Conservation (phyloP, 192 early-diverging fungal species). For the Podila epicladia region DNA sequence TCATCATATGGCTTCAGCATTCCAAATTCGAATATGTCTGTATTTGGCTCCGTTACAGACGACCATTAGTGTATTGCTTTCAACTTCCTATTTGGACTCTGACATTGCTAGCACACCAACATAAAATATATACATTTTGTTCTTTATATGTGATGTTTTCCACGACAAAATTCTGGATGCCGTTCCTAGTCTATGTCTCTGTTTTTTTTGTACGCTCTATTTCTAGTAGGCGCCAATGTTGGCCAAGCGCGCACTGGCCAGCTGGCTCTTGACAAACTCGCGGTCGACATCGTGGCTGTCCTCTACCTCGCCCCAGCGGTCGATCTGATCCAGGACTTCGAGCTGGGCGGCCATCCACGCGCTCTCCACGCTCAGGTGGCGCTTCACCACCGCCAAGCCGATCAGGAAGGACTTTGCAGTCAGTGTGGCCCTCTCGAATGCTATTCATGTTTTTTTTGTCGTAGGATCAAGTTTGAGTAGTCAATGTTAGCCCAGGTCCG, state of each 20-base stretch:
- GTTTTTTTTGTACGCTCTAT: neutral
- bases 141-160: neutral
- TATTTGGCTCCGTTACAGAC: no score
- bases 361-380: constrained; percentile 74
- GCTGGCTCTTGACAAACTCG: constrained; percentile 76
- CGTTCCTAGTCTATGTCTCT: neutral
- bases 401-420: constrained; percentile 92
- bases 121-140: no score
- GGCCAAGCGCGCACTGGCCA: constrained; percentile 60
- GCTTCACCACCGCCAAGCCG: constrained; percentile 86
- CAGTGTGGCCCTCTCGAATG: constrained; percentile 90
- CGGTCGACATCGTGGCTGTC: constrained; percentile 78
- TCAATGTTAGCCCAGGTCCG: no score
- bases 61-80: no score
- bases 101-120: no score
- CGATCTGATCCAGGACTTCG: constrained; percentile 88
- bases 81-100: no score
- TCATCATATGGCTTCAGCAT: no score
- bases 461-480: neutral
- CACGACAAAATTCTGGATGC: neutral
- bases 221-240: constrained; percentile 32
- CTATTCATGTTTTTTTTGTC: constrained; percentile 42
- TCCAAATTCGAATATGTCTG: no score
- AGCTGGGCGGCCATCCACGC: constrained; percentile 84
- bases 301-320: constrained; percentile 80